Evolutionary conservation across 495 filamentous ascomycete species (phyloP), one percentile per base, ranked within the genome.

Genomic region (Penicillium egyptiacum): DNA sequence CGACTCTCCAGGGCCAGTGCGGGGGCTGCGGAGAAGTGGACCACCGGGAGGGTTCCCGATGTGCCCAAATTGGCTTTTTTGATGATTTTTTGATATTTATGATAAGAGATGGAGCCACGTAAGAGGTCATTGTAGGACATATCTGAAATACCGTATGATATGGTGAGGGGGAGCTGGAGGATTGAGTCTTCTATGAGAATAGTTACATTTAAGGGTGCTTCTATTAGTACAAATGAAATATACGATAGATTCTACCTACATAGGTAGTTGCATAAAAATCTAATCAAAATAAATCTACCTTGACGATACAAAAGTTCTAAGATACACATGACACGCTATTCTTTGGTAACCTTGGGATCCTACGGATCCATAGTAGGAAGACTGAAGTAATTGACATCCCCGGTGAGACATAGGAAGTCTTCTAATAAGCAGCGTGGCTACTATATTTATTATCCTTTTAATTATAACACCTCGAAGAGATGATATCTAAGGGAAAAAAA

Each of bases 41-140:
- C 10, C 53, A 45, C 42, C 54, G 54, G 54, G 45, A 56, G 54
- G 35, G 10, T 14, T 31, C 25, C 54, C 54, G 54, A 35, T 40
- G 30, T 45, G 42, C 17, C 19, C 26, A 17, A n/a, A n/a, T 11
- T 2, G 30, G 30, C 9, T 30, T 30, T 30, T 30, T 11, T 1
- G 28, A 30, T 4, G 28, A 14, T 33, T 33, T 16, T 16, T 37
- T 2, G 35, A 39, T 8, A 9, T n/a, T 39, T 17, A 8, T 39
- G 35, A 39, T 39, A 17, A 33, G 35, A 37, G 2, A 39, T 39
- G 35, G n/a, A 39, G 14, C 30, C 30, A 33, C 11, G 30, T 33
- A 33, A 33, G 30, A 33, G 30, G 3, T 33, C 30, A 12, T 7
- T 7, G 3, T 2, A 8, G 12, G 33, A 37, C 14, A 39, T 39